Percentiles rank a stretch among this genome's conserved stretches.
Conservation (phyloP, 2,329 filamentous ascomycete species). For the Alternaria metachromatica region DNA sequence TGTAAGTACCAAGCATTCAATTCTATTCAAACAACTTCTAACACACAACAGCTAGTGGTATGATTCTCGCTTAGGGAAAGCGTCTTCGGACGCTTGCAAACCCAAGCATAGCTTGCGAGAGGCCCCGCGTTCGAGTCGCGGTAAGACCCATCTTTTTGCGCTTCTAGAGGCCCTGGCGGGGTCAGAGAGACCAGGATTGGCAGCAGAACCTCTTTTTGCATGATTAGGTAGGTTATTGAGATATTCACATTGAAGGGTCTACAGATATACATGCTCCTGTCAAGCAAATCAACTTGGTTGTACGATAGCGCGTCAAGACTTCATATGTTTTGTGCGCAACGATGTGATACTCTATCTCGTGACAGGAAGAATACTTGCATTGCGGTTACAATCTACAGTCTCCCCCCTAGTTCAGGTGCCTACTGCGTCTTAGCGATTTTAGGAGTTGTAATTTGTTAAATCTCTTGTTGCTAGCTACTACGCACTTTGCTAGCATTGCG, state of each 20-base stretch:
- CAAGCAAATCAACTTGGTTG: neutral
- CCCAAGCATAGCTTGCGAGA: constrained; percentile 34
- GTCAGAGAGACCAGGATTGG: neutral
- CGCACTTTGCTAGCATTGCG: no score
- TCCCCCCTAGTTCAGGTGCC: no score
- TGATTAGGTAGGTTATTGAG: neutral
- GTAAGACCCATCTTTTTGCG: constrained; percentile 16
- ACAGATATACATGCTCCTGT: neutral
- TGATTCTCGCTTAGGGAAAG: constrained; percentile 77
- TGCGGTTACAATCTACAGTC: neutral
- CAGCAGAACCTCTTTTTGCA: neutral
- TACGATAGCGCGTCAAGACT: neutral
- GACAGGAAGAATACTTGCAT: neutral
- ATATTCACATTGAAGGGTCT: neutral
- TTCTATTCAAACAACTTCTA: neutral
- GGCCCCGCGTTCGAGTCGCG: constrained; percentile 43
- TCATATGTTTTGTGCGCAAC: neutral
- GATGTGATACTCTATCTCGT: neutral
- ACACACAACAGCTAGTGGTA: constrained; percentile 61
- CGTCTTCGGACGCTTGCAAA: no score
- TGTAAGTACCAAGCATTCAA: neutral
- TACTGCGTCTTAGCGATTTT: no score
- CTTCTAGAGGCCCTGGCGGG: neutral
- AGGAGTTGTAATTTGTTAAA: no score
- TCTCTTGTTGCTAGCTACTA: no score